Evolutionary conservation across 306 rosid genomes (phyloP), one percentile per base, ranked within the genome.

Genomic region (apple (Malus domestica)): DNA sequence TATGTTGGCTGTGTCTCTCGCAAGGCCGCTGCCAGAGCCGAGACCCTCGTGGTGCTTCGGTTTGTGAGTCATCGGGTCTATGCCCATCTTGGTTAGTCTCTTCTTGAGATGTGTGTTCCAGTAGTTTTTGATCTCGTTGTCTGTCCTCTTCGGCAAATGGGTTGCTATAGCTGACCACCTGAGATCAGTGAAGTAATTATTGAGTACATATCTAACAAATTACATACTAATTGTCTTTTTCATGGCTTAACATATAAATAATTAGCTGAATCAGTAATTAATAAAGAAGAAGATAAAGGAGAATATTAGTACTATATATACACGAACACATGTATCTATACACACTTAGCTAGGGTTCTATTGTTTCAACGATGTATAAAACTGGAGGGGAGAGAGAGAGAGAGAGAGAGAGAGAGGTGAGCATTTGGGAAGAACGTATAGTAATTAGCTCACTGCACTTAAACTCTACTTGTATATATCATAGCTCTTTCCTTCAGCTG

Each of bases 141-240:
- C 99, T 2, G 99, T 96, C 82, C 99, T 87, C 80, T 92, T 93
- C 19, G 97, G 89, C 75, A 96, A 81, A 83, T 96, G 98, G 75
- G 96, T 90, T 15, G 99, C 99, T 81, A 96, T 96, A 5, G 99
- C 97, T 4, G 99, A 92, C 99, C 99, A 96, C 90, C 99, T 96
- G 40, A 73, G 25, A 49, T 49, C 55, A 49, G 55, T 49, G 55
- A 49, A 49, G 5, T 49, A 49, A 49, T 49, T 8, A 49, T 49
- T 14, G 55, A 49, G 55, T 49, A 49, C 55, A 49, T 4, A 49
- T 49, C 54, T 49, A 49, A 49, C 54, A 49, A 46, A 1, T 16
- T 49, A 16, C 55, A 15, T 49, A 49, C 55, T 15, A 49, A 15
- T 15, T 49, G 15, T 49, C 55, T 5, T 49, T 14, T 49, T 49